Conservation (phyloP, 2,329 filamentous ascomycete species). For the Cytospora schulzeri region DNA sequence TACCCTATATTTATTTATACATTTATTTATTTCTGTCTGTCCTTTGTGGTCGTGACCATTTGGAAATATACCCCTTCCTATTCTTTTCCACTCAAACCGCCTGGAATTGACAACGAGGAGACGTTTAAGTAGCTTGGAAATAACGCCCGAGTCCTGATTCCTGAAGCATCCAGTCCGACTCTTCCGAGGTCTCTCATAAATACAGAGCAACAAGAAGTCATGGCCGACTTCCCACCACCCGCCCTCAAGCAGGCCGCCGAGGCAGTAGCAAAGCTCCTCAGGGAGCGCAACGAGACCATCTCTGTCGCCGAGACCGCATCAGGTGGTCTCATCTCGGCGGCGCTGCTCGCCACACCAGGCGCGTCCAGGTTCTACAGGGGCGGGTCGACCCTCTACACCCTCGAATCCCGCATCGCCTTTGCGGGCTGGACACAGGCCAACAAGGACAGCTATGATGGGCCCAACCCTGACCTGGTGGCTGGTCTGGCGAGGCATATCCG, state of each 20-base stretch:
- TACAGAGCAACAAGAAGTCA: background rate
- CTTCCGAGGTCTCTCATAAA: background rate
- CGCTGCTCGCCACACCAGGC: constrained; percentile 59
- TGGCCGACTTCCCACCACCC: constrained; percentile 25
- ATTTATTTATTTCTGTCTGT: too few species aligned
- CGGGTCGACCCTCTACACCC: constrained; percentile 64
- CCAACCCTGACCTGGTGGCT: constrained; percentile 58
- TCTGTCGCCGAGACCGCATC: constrained; percentile 66
- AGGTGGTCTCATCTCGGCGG: constrained; percentile 62
- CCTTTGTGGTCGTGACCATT: too few species aligned
- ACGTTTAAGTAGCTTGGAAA: too few species aligned
- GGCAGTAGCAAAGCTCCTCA: constrained; percentile 56
- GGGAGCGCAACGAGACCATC: constrained; percentile 57
- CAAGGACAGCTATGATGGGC: constrained; percentile 58
- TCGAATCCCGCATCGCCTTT: constrained; percentile 58
- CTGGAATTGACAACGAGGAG: too few species aligned
- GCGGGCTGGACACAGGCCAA: constrained; percentile 61
- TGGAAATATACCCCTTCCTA: too few species aligned
- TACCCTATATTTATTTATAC: too few species aligned
- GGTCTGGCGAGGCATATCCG: constrained; percentile 59
- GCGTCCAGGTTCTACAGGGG: constrained; percentile 62
- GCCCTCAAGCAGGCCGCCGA: constrained; percentile 33
- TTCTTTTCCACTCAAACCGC: too few species aligned
- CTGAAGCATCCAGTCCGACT: too few species aligned
- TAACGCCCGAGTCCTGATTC: too few species aligned